Percentiles rank a stretch among this genome's conserved stretches.
phyloP scores from a whole-genome alignment of 2,329 filamentous ascomycete genomes.

The Ophiostoma quercus region DNA sequence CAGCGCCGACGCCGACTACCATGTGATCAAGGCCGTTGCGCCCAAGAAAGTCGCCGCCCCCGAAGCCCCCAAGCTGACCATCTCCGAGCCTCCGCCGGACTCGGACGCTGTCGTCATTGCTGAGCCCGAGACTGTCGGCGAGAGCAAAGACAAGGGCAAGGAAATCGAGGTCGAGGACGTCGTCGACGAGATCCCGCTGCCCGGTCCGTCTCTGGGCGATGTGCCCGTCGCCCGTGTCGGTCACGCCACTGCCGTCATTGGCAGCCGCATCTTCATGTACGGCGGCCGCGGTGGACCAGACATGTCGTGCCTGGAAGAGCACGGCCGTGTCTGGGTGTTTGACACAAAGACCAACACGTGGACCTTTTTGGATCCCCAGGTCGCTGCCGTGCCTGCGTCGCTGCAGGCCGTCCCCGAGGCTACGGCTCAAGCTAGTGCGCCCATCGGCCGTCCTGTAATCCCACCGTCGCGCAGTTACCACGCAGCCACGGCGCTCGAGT shows the following conservation, averaged over 20 bases:
- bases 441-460: conserved; percentile 34
- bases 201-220: conserved; percentile 38
- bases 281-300: conserved; percentile 68
- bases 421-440: neutral
- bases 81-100: conserved; percentile 27
- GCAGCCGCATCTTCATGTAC: conserved; percentile 70
- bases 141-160: conserved; percentile 37
- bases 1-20: conserved; percentile 55
- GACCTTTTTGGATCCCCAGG: conserved; percentile 57
- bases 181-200: conserved; percentile 24
- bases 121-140: conserved; percentile 23
- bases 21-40: conserved; percentile 46
- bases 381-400: conserved; percentile 35
- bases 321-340: conserved; percentile 70
- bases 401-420: neutral
- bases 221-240: conserved; percentile 67
- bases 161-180: neutral
- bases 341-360: conserved; percentile 60
- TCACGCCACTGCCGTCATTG: conserved; percentile 63
- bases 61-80: conserved; percentile 31
- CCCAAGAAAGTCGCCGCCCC: conserved; percentile 15
- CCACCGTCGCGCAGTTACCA: conserved; percentile 70
- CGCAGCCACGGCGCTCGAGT: conserved; percentile 47
- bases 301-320: conserved; percentile 67
- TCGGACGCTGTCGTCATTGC: conserved; percentile 24